Conservation (phyloP, 495 filamentous ascomycete genomes). For the Zalerion maritima region DNA sequence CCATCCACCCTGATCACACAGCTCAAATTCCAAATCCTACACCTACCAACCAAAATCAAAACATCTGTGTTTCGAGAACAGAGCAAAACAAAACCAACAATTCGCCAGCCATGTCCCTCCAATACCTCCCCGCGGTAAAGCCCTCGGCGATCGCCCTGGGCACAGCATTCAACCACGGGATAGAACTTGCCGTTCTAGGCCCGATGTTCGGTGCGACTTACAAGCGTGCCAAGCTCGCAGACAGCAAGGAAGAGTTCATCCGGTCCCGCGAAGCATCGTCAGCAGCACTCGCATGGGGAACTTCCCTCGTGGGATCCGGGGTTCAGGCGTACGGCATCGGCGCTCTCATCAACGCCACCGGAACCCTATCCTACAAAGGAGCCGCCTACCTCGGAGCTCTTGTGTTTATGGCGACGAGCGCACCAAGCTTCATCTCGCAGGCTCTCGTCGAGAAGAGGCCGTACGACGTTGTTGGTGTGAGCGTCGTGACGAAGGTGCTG, state of each 20-base stretch:
- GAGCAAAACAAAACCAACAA: no score
- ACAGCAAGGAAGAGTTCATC: conserved; percentile 92
- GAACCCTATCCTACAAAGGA: conserved; percentile 89
- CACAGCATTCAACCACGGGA: conserved; percentile 81
- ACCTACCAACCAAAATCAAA: no score
- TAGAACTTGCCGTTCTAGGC: conserved; percentile 47
- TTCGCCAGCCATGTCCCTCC: background rate
- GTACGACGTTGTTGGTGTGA: conserved; percentile 76
- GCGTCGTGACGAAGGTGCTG: conserved; percentile 64
- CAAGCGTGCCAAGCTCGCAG: conserved; percentile 77
- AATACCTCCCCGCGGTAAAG: conserved; percentile 92
- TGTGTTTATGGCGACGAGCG: conserved; percentile 81
- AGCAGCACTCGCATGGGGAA: conserved; percentile 81
- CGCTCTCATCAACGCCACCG: conserved; percentile 88
- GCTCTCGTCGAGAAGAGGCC: conserved; percentile 83
- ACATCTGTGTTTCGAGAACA: no score
- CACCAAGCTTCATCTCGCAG: conserved; percentile 73
- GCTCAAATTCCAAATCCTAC: no score
- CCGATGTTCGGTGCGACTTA: conserved; percentile 94
- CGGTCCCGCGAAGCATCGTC: conserved; percentile 82
- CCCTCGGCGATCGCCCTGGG: conserved; percentile 94
- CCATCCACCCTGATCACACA: no score
- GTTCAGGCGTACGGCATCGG: conserved; percentile 90
- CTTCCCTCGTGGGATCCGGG: conserved; percentile 73
- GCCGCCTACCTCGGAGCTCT: conserved; percentile 84